phyloP scores from a whole-genome alignment of 192 early-diverging fungal genomes.

The Rhizophagus clarus region DNA sequence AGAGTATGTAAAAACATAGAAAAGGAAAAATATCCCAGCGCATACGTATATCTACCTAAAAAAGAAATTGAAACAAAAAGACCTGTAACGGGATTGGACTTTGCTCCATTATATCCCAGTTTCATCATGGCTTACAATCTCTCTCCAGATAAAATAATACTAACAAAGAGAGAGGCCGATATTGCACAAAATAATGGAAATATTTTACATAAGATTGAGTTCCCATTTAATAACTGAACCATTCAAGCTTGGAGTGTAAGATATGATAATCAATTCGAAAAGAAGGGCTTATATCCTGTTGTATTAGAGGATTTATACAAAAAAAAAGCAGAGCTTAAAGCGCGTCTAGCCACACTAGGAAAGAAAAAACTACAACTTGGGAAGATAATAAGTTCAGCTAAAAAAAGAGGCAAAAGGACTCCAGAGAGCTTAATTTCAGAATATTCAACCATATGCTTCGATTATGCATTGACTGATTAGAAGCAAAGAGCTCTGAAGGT shows the following conservation, averaged over 20 bases:
- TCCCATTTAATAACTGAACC: not conserved
- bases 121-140: too few relatives aligned
- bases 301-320: not conserved
- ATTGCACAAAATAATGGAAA: too few relatives aligned
- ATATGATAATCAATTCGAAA: not conserved
- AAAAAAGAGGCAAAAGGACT: not conserved
- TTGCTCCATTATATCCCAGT: too few relatives aligned
- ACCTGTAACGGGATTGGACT: too few relatives aligned
- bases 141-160: too few relatives aligned
- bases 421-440: not conserved
- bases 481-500: not conserved
- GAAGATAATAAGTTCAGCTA: not conserved
- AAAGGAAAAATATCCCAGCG: too few relatives aligned
- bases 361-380: conserved; percentile 8
- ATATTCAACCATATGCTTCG: not conserved
- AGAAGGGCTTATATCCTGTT: conserved; percentile 2
- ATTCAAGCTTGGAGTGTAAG: not conserved
- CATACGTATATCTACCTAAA: too few relatives aligned
- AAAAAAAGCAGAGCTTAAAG: not conserved
- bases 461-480: not conserved
- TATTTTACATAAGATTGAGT: too few relatives aligned
- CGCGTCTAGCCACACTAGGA: not conserved
- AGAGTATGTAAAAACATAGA: conserved; percentile 9
- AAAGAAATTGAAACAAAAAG: too few relatives aligned
- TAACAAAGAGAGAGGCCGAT: too few relatives aligned